Base-by-base conservation (phyloP, 371 early-diverging fungal genomes). In the Basidiobolus heterosporus region DNA sequence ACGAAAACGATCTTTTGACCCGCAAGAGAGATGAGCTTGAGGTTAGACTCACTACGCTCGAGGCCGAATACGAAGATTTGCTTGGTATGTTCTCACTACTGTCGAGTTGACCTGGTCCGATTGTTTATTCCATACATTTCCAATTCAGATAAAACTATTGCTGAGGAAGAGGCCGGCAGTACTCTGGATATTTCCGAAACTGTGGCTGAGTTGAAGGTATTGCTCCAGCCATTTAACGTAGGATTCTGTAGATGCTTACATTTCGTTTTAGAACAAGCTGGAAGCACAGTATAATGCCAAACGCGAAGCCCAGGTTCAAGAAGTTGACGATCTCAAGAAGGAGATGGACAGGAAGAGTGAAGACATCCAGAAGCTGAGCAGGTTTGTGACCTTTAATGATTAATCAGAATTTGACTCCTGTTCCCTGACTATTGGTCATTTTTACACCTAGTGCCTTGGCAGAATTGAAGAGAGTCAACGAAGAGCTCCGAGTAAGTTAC, bases 1-100 rank as follows among this genome's bases (percentile, higher is more conserved):
- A 64, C 21, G 75, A 81, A 51, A 82, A 81, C 44, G 76, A 75
- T 8, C 41, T 54, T 2, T 61, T 86, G 46, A 65, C 67, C 23
- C 54, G 62, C 47, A 78, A 78, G 62, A 72, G 75, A 40, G 65
- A 69, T 30, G 89, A 88, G n/a, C 57, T 84, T 22, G 91, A 91
- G 55, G 52, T 61, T 48, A 74, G 79, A 41, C 70, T 85, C 19
- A 69, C 73, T 30, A 60, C 69, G 7, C 65, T 91, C 21, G 85
- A 90, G 58, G 56, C 71, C 23, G 95, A 94, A 60, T 94, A 90
- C 58, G 88, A 89, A 52, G 90, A 91, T 59, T 64, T 91, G 50
- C 56, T 94, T n/a, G 56, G 59, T 61, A 50, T 36, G 23, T n/a
- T 35, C 9, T 14, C 9, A 5, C 3, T 14, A 9, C 15, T n/a